phyloP scores from a whole-genome alignment of 495 filamentous ascomycete species.

The Hypoxylon subgilvum region DNA sequence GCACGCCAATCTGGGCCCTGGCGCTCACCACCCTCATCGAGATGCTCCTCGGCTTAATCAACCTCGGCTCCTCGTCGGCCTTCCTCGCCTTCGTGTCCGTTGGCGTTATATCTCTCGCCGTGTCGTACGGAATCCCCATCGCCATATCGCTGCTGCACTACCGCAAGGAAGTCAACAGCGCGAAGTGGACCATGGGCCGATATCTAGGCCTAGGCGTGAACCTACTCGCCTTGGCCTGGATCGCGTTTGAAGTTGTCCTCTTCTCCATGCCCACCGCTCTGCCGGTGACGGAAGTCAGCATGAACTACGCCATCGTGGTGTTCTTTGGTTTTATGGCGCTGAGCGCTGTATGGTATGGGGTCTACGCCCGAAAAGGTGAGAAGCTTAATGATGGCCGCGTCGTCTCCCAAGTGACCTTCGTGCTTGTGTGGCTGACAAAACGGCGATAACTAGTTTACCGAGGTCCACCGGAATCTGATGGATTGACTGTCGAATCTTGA shows the following conservation, averaged over 20 bases:
- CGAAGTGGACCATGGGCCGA: constrained; percentile 61
- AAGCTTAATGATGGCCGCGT: not conserved
- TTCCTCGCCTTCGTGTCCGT: constrained; percentile 64
- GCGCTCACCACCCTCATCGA: constrained; percentile 59
- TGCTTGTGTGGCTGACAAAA: constrained; percentile 2
- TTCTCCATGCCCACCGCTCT: constrained; percentile 69
- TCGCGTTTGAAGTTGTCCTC: constrained; percentile 60
- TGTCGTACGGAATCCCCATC: constrained; percentile 68
- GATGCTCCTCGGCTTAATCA: constrained; percentile 60
- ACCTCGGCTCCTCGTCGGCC: constrained; percentile 59
- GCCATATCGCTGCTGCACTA: constrained; percentile 42
- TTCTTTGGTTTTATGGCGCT: constrained; percentile 64
- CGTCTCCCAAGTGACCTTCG: not conserved
- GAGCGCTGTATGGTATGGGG: constrained; percentile 50
- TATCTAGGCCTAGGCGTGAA: constrained; percentile 54
- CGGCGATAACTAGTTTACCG: constrained; percentile 25
- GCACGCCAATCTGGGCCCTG: constrained; percentile 57
- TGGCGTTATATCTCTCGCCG: constrained; percentile 65
- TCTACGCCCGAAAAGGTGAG: constrained; percentile 42
- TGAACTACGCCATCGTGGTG: constrained; percentile 71
- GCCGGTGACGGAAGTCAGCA: constrained; percentile 62
- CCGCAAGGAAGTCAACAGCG: constrained; percentile 49
- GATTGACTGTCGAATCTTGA: constrained; percentile 27
- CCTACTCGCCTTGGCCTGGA: constrained; percentile 54
- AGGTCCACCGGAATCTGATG: constrained; percentile 39